These are phyloP conservation scores for Russula sp. DNA, from an alignment of 768 basidiomycete species.

Conservation along the genomic window DNA sequence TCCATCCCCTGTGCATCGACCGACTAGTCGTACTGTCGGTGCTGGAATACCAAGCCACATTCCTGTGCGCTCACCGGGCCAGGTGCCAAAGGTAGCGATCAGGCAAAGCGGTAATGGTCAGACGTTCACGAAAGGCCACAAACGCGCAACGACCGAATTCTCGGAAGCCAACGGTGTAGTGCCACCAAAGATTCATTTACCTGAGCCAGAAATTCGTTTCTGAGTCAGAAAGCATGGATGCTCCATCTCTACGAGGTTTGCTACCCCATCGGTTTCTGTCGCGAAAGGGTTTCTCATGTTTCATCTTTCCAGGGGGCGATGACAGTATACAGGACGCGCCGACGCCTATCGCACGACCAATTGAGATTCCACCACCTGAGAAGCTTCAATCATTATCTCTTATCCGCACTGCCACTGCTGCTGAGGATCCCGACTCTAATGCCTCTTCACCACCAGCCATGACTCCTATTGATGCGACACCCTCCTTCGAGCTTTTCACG, in stretches of 20 bases:
- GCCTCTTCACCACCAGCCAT: conserved; percentile 24
- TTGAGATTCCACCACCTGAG: too few relatives aligned
- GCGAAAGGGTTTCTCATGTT: conserved; percentile 26
- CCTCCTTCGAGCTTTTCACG: conserved; percentile 41
- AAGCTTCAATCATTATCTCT: conserved; percentile 37
- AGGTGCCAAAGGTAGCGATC: too few relatives aligned
- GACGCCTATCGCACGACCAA: conserved; percentile 24
- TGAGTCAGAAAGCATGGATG: conserved; percentile 2
- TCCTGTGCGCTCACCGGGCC: too few relatives aligned
- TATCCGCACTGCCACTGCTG: not conserved
- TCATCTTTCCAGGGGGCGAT: conserved; percentile 39
- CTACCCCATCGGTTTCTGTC: conserved; percentile 26
- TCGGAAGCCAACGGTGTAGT: conserved; percentile 33
- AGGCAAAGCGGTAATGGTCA: conserved; percentile 24
- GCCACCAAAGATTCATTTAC: conserved; percentile 32
- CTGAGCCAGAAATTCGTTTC: conserved; percentile 5
- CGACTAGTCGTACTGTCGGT: too few relatives aligned
- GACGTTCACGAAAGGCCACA: conserved; percentile 33
- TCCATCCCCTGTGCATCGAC: conserved; percentile 28
- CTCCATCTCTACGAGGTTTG: conserved; percentile 20
- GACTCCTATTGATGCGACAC: conserved; percentile 19
- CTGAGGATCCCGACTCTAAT: not conserved
- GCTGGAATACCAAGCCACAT: too few relatives aligned
- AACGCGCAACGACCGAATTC: conserved; percentile 35
- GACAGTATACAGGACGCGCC: conserved; percentile 32